Base-by-base conservation (phyloP, 2,329 filamentous ascomycete species). In the Ramularia endophylla region DNA sequence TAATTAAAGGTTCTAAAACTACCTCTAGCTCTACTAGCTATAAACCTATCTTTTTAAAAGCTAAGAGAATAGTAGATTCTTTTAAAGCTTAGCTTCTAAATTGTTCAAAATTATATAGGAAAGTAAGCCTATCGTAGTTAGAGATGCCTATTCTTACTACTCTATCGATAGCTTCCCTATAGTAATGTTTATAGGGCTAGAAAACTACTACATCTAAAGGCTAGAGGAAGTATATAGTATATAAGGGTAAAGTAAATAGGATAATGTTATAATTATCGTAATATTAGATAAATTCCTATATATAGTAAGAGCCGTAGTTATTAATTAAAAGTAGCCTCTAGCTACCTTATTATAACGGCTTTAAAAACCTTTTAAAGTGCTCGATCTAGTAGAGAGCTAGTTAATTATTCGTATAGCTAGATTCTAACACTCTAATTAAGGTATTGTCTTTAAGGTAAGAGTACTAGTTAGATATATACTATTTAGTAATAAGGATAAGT, bases 171-270 rank as follows among this genome's bases (percentile, higher is more conserved):
- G 43, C 50, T 25, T 42, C 31, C 4, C 22, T 13, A 38, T 52
- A 46, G 29, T 36, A 52, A 28, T 52, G 46, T 35, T 53, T 53
- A 32, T 47, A 48, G 8, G 40, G 49, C 35, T 52, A 43, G 32
- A 53, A 53, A 4, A 47, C 20, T 19, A 29, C 41, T 8, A 53
- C 47, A 40, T 44, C 38, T 16, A 44, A 27, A 8, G 42, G 41
- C 31, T 44, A 25, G 9, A 44, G 15, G 15, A 44, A 15, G 27
- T 48, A 31, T 30, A 31, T 44, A 6, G 37, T 19, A 38, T 50
- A 40, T 16, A 40, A 33, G 2, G 41, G 36, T 17, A 48, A 30
- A 19, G 16, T 16, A 27, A 44, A 48, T 8, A 18, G 28, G 25
- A 40, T 41, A 25, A 50, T 38, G n/a, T 41, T 41, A 9, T 40